Conservation (phyloP, 352 stramenopile genomes). For the Salisapilia sapeloensis region DNA sequence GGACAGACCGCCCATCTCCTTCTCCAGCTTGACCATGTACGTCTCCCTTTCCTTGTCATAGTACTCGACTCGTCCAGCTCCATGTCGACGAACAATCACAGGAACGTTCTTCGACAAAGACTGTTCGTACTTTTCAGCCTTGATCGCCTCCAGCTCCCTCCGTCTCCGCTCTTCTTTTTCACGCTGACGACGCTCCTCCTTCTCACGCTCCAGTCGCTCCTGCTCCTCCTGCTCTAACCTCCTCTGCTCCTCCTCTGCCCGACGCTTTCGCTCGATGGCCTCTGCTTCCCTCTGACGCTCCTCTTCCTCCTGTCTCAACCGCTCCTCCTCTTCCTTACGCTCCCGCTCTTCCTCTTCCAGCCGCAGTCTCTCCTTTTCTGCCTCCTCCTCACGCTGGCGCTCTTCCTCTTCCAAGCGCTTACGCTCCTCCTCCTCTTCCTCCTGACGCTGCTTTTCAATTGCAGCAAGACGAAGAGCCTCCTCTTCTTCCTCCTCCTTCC, state of each 20-base stretch:
- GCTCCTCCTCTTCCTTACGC: neutral
- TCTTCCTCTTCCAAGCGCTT: slow-evolving; percentile 1
- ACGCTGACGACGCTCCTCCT: too few relatives aligned
- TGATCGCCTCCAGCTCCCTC: slow-evolving; percentile 3
- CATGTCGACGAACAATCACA: slow-evolving; percentile 59
- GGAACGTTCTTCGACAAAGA: slow-evolving; percentile 75
- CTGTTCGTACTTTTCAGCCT: slow-evolving; percentile 73
- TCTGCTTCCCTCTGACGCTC: slow-evolving; percentile 1
- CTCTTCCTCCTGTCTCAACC: slow-evolving; percentile 1
- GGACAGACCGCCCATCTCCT: slow-evolving; percentile 36
- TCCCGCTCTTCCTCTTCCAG: slow-evolving; percentile 1
- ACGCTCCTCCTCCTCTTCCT: neutral
- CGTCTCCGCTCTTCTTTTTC: too few relatives aligned
- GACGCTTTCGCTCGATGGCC: too few relatives aligned
- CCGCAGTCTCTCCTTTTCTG: slow-evolving; percentile 1
- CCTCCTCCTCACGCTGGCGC: slow-evolving; percentile 6
- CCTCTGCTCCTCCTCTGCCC: too few relatives aligned
- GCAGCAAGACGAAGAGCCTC: slow-evolving; percentile 26
- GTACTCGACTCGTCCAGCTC: slow-evolving; percentile 44
- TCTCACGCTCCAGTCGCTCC: slow-evolving; percentile 20
- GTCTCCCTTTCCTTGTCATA: slow-evolving; percentile 70
- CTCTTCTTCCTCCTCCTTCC: slow-evolving; percentile 35
- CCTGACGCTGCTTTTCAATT: neutral
- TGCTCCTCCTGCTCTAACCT: slow-evolving; percentile 28
- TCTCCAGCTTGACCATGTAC: slow-evolving; percentile 56